Conservation (phyloP, 163 green algal genomes). For the Prototheca wickerhamii region DNA sequence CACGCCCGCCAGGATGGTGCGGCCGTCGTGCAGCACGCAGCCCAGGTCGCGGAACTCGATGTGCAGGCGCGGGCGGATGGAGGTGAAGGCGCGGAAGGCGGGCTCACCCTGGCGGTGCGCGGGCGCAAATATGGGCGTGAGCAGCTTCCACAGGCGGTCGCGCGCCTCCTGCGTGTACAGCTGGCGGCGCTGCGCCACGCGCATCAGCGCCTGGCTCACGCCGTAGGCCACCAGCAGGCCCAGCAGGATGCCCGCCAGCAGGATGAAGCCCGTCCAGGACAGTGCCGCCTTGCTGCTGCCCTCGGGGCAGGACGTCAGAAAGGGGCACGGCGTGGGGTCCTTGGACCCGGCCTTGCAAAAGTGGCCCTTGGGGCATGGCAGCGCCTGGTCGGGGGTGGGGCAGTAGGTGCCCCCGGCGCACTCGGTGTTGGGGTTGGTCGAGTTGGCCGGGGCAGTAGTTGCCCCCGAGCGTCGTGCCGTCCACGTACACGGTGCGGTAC, state of each 20-base stretch:
- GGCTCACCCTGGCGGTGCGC: not conserved
- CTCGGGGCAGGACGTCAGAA: conserved; percentile 39
- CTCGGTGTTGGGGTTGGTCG: conserved; percentile 26
- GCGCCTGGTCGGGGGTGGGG: conserved; percentile 2
- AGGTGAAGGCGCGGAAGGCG: conserved; percentile 41
- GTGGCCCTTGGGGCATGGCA: conserved; percentile 36
- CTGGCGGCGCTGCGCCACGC: conserved; percentile 10
- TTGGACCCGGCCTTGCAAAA: conserved; percentile 49
- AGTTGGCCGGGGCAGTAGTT: conserved; percentile 48
- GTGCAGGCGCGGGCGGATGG: conserved; percentile 39
- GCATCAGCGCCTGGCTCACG: conserved; percentile 3
- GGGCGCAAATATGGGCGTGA: conserved; percentile 23
- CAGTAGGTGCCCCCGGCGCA: conserved; percentile 40
- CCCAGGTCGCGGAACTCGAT: conserved; percentile 52
- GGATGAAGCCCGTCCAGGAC: conserved; percentile 22
- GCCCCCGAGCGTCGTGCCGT: conserved; percentile 34
- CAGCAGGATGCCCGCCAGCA: conserved; percentile 13
- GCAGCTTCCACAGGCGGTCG: conserved; percentile 23
- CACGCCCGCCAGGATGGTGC: conserved; percentile 27
- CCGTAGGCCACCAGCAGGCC: conserved; percentile 12
- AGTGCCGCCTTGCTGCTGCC: conserved; percentile 11
- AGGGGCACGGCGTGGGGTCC: conserved; percentile 15
- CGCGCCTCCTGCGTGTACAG: conserved; percentile 18
- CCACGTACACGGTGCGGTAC: conserved; percentile 32
- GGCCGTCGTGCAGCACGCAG: conserved; percentile 34